Conservation (phyloP, 106 monocot genomes). For the Posidonia australis region DNA sequence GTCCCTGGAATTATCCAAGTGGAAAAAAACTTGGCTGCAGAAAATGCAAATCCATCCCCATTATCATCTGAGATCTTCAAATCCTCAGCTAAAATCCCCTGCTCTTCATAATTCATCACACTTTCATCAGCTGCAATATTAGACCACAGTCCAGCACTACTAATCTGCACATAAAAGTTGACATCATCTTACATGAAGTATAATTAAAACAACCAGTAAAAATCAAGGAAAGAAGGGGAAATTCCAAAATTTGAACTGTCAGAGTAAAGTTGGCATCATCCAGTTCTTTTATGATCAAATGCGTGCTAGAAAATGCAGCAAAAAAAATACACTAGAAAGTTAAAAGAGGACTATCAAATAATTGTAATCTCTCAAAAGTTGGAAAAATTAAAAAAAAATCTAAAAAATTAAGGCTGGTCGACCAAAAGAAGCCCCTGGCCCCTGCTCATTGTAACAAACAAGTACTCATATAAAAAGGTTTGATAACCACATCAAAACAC, state of each 20-base stretch:
- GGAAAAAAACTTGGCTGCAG: slow-evolving; percentile 63
- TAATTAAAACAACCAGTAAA: neutral
- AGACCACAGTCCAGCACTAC: slow-evolving; percentile 59
- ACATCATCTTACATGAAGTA: neutral
- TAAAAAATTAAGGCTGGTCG: neutral
- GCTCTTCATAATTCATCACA: slow-evolving; percentile 21
- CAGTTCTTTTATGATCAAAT: too few species aligned
- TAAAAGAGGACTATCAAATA: too few species aligned
- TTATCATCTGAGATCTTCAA: slow-evolving; percentile 30
- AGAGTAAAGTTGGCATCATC: too few species aligned
- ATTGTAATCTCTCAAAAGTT: too few species aligned
- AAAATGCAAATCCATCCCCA: slow-evolving; percentile 45
- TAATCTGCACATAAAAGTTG: slow-evolving; percentile 42
- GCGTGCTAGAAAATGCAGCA: too few species aligned
- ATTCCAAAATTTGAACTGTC: neutral
- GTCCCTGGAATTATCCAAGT: slow-evolving; percentile 58
- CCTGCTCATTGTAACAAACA: neutral
- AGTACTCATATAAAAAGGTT: neutral
- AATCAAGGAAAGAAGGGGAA: neutral
- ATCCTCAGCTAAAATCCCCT: slow-evolving; percentile 19
- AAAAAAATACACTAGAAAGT: too few species aligned
- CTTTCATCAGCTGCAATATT: slow-evolving; percentile 27
- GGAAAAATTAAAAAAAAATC: neutral
- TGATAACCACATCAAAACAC: neutral
- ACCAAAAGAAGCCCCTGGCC: too few species aligned